Percentiles rank a stretch among this genome's conserved stretches.
These are phyloP conservation scores for Colletotrichum ledebouriae DNA, from an alignment of 2,329 filamentous ascomycete genomes.

Conservation along the genomic window DNA sequence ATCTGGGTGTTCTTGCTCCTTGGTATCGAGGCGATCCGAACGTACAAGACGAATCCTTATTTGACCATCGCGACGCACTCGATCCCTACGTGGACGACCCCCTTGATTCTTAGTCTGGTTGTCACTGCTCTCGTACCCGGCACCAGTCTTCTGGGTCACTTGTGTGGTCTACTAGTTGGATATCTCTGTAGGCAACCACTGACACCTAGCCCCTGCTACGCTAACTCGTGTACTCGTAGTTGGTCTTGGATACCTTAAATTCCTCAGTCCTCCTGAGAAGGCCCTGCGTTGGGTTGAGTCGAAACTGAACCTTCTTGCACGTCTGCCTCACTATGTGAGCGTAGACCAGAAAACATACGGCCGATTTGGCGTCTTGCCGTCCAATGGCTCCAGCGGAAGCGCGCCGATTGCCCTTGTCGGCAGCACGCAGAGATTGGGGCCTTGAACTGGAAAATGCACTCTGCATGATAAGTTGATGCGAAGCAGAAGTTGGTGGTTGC, in stretches of 20 bases:
- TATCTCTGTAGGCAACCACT: slow-evolving; percentile 77
- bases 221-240: slow-evolving; percentile 59
- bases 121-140: slow-evolving; percentile 83
- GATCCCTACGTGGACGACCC: slow-evolving; percentile 93
- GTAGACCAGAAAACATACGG: slow-evolving; percentile 97
- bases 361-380: slow-evolving; percentile 88
- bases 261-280: slow-evolving; percentile 91
- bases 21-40: slow-evolving; percentile 87
- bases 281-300: slow-evolving; percentile 88
- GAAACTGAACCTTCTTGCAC: slow-evolving; percentile 85
- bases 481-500: background rate
- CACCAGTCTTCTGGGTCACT: slow-evolving; percentile 87
- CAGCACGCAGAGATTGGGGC: slow-evolving; percentile 76
- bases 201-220: background rate
- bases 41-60: slow-evolving; percentile 83
- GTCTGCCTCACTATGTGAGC: slow-evolving; percentile 91
- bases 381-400: slow-evolving; percentile 57
- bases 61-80: slow-evolving; percentile 73
- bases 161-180: slow-evolving; percentile 86
- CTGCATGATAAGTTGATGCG: slow-evolving; percentile 14
- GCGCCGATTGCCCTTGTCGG: slow-evolving; percentile 73
- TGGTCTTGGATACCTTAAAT: slow-evolving; percentile 89
- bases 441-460: slow-evolving; percentile 60
- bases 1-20: slow-evolving; percentile 94
- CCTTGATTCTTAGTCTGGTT: slow-evolving; percentile 81